phyloP scores from a whole-genome alignment of 805 yeast genomes.

The Yarrowia osloensis region DNA sequence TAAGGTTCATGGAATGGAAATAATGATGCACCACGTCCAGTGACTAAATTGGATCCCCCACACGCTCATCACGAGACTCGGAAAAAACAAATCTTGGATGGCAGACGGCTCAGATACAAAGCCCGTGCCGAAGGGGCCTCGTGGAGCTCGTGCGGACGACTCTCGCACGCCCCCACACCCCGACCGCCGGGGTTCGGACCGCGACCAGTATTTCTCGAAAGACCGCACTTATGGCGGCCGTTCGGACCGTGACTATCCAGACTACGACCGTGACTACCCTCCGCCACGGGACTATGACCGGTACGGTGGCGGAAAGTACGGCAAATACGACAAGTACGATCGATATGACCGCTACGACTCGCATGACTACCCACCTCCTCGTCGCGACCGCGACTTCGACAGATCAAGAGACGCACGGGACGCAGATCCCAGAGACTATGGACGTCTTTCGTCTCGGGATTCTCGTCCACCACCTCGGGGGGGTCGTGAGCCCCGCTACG shows the following conservation, averaged over 20 bases:
- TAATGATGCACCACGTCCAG: conserved; percentile 31
- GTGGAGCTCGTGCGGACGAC: not conserved
- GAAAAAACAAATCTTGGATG: not conserved
- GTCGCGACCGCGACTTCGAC: conserved; percentile 25
- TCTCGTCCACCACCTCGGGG: conserved; percentile 1
- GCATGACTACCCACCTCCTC: not conserved
- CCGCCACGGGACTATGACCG: conserved; percentile 20
- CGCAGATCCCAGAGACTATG: not conserved
- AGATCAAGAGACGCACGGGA: conserved; percentile 22
- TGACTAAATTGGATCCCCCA: conserved; percentile 29
- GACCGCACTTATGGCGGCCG: conserved; percentile 19
- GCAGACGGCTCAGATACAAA: conserved; percentile 27
- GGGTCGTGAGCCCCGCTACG: not conserved
- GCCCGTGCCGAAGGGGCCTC: conserved; percentile 28
- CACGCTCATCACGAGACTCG: conserved; percentile 17
- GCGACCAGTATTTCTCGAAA: not conserved
- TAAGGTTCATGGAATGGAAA: conserved; percentile 26
- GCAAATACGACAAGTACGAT: conserved; percentile 1
- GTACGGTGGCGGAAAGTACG: not conserved
- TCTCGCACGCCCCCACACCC: not conserved
- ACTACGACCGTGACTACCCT: conserved; percentile 18
- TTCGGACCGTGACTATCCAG: not conserved
- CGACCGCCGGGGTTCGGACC: conserved; percentile 3
- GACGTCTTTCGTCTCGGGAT: not conserved
- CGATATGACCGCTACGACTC: conserved; percentile 1